Conservation (phyloP, 176 grass and related monocot species). For the Zoysia pacifica region DNA sequence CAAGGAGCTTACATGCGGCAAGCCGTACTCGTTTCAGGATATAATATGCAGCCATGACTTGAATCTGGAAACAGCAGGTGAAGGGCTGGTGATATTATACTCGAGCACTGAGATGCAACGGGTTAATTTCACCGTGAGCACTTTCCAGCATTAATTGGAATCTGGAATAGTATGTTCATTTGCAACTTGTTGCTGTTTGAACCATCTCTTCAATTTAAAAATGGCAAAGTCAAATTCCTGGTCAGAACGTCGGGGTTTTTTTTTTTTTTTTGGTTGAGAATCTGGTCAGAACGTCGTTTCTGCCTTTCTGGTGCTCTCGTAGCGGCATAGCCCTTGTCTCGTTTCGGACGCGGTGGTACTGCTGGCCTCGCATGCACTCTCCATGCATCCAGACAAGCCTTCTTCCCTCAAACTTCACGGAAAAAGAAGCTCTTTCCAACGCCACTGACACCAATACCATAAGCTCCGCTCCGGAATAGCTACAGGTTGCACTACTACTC, state of each 20-base stretch:
- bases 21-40: background rate
- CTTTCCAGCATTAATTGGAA: background rate
- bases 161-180: background rate
- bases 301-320: background rate
- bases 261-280: too few relatives aligned
- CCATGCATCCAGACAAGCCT: background rate
- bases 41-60: background rate
- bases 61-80: background rate
- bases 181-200: background rate
- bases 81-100: background rate
- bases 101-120: background rate
- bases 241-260: too few relatives aligned
- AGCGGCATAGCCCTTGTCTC: background rate
- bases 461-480: background rate
- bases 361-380: background rate
- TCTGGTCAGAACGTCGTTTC: background rate
- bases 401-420: background rate
- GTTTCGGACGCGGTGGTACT: background rate
- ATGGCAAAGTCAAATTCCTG: conserved; percentile 32
- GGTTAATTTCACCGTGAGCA: background rate
- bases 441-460: conserved; percentile 8
- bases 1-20: background rate
- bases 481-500: too few relatives aligned
- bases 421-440: background rate
- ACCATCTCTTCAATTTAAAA: background rate